Conservation (phyloP, 768 basidiomycete genomes). For the Suillus plorans region DNA sequence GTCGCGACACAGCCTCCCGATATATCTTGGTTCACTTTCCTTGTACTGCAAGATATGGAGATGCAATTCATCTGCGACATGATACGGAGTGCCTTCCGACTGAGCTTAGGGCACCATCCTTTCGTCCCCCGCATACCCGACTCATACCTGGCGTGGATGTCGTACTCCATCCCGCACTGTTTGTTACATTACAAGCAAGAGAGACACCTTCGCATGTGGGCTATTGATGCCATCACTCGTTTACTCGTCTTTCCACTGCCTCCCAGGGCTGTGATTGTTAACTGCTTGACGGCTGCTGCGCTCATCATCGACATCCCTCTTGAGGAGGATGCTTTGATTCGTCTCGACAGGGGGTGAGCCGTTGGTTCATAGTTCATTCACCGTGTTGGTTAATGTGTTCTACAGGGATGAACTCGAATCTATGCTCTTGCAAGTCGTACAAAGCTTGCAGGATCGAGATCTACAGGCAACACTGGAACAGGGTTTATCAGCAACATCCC, state of each 20-base stretch:
- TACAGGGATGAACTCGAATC: neutral
- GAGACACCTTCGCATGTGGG: conserved; percentile 1
- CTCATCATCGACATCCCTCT: conserved; percentile 1
- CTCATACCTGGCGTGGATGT: conserved; percentile 5
- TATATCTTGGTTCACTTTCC: conserved; percentile 4
- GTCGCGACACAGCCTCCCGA: neutral
- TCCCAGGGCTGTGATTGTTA: neutral
- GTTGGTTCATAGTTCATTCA: neutral
- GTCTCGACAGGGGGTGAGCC: conserved; percentile 3
- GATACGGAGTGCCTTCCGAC: conserved; percentile 1
- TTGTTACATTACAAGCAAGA: neutral
- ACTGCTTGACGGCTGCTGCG: conserved; percentile 4
- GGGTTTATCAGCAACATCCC: neutral
- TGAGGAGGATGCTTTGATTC: neutral
- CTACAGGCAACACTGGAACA: neutral
- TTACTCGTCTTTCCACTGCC: conserved; percentile 4
- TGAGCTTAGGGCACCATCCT: neutral
- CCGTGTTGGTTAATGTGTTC: neutral
- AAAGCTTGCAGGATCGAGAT: neutral
- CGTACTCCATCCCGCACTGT: conserved; percentile 3
- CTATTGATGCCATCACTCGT: conserved; percentile 5
- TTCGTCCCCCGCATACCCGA: conserved; percentile 1
- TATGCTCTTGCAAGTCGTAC: neutral
- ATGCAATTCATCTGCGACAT: conserved; percentile 4
- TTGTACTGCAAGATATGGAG: neutral